A percentile compares a stretch with the other conserved stretches of the same genome.
Evolutionary conservation across 2,329 filamentous ascomycete species (phyloP).

Genomic region (Epichloe elymi): DNA sequence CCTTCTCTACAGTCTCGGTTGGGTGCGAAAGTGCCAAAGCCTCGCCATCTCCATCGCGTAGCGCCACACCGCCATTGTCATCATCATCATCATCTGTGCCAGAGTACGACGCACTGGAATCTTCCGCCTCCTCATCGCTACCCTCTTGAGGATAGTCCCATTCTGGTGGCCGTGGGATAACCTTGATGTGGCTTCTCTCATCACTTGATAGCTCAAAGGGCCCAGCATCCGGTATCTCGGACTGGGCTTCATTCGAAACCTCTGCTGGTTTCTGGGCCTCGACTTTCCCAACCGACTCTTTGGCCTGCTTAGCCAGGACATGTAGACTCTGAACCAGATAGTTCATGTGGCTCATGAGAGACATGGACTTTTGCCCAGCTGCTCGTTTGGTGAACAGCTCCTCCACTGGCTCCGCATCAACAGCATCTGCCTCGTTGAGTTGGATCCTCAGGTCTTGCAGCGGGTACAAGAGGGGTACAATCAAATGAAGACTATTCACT

Average conservation of each 20-base stretch:
- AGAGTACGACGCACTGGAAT: conserved; percentile 17
- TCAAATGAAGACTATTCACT: conserved; percentile 51
- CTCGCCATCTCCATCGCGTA: conserved; percentile 18
- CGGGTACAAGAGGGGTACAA: conserved; percentile 60
- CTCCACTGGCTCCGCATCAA: conserved; percentile 50
- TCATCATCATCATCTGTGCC: conserved; percentile 28
- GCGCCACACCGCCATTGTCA: conserved; percentile 28
- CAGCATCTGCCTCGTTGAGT: conserved; percentile 47
- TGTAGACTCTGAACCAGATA: conserved; percentile 61
- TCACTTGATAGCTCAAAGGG: conserved; percentile 14
- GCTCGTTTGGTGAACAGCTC: conserved; percentile 49
- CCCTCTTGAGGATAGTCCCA: conserved; percentile 42
- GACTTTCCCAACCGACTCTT: conserved; percentile 12
- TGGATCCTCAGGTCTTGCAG: conserved; percentile 53
- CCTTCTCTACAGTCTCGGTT: conserved; percentile 39
- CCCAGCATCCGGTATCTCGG: conserved; percentile 5
- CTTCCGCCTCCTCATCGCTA: conserved; percentile 25
- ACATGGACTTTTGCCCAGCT: conserved; percentile 42
- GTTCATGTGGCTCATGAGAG: conserved; percentile 62
- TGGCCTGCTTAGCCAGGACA: conserved; percentile 44
- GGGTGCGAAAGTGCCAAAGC: conserved; percentile 4
- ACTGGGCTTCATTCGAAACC: neutral
- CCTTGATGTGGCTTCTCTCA: conserved; percentile 51
- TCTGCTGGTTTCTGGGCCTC: conserved; percentile 6
- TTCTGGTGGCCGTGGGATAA: conserved; percentile 66